These are phyloP conservation scores for Fistulifera solaris DNA, from an alignment of 108 stramenopile genomes.

Conservation along the genomic window DNA sequence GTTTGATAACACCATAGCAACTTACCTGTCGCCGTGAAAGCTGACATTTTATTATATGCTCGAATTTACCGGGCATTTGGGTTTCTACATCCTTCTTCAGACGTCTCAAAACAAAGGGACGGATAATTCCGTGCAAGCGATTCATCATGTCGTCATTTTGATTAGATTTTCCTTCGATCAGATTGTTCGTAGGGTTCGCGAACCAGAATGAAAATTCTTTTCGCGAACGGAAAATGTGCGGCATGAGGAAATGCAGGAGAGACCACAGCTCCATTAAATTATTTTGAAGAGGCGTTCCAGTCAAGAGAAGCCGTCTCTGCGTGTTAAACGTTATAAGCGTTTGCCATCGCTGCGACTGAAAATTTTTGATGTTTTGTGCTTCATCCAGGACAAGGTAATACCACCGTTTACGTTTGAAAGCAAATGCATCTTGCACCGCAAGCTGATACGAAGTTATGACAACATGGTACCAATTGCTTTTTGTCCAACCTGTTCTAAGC, in stretches of 20 bases:
- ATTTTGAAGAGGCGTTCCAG: constrained; percentile 66
- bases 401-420: constrained; percentile 93
- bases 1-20: constrained; percentile 24
- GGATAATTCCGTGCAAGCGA: constrained; percentile 91
- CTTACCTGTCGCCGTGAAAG: constrained; percentile 92
- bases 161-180: constrained; percentile 81
- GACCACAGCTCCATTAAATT: constrained; percentile 90
- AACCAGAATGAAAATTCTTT: constrained; percentile 99
- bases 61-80: constrained; percentile 95
- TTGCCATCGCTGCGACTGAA: constrained; percentile 96
- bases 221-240: constrained; percentile 77
- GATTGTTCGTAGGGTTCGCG: constrained; percentile 88
- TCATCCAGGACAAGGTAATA: constrained; percentile 98
- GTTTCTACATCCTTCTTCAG: constrained; percentile 96
- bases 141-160: constrained; percentile 76
- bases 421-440: constrained; percentile 92
- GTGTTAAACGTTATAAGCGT: constrained; percentile 96
- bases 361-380: constrained; percentile 99
- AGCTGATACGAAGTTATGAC: constrained; percentile 97
- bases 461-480: constrained; percentile 87
- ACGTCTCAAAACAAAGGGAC: constrained; percentile 93
- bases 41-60: constrained; percentile 90
- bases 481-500: constrained; percentile 91
- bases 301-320: constrained; percentile 88
- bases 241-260: constrained; percentile 85